These are phyloP conservation scores for Theobroma cacao DNA, from an alignment of 345 rosid species.

Conservation along the genomic window DNA sequence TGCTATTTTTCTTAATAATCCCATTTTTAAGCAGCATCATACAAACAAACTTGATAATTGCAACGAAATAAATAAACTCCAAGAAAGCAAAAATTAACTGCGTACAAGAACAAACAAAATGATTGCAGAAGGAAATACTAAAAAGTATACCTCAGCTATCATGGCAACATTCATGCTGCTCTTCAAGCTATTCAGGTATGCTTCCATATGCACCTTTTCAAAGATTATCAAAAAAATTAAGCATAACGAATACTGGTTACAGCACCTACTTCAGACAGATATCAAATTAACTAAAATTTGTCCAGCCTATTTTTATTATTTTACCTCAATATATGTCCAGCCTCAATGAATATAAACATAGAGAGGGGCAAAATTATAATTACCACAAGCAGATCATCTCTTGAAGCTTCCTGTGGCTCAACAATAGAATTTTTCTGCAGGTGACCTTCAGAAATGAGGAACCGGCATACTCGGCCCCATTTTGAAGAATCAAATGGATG, in stretches of 20 bases:
- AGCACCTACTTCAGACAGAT: neutral
- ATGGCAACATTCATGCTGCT: constrained; percentile 69
- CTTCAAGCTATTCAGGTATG: constrained; percentile 75
- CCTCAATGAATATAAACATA: neutral
- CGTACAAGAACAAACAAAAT: neutral
- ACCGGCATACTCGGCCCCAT: constrained; percentile 83
- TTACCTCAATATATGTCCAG: neutral
- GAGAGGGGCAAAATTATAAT: constrained; percentile 4
- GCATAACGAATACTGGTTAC: neutral
- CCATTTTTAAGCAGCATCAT: neutral
- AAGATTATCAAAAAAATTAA: neutral
- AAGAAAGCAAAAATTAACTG: neutral
- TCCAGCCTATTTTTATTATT: too few relatives aligned
- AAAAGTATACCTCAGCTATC: constrained; percentile 74
- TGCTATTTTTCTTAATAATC: neutral
- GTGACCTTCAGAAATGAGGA: constrained; percentile 52
- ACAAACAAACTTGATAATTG: neutral
- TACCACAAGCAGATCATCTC: constrained; percentile 91
- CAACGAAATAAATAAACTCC: neutral
- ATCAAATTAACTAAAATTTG: neutral
- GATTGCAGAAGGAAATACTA: constrained; percentile 1
- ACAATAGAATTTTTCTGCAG: constrained; percentile 52
- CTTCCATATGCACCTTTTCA: constrained; percentile 72
- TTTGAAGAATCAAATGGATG: constrained; percentile 94
- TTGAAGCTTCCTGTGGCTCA: constrained; percentile 81